Evolutionary conservation across 2,329 filamentous ascomycete species (phyloP), one percentile per base, ranked within the genome.

Genomic region (Huntiella bhutanensis): DNA sequence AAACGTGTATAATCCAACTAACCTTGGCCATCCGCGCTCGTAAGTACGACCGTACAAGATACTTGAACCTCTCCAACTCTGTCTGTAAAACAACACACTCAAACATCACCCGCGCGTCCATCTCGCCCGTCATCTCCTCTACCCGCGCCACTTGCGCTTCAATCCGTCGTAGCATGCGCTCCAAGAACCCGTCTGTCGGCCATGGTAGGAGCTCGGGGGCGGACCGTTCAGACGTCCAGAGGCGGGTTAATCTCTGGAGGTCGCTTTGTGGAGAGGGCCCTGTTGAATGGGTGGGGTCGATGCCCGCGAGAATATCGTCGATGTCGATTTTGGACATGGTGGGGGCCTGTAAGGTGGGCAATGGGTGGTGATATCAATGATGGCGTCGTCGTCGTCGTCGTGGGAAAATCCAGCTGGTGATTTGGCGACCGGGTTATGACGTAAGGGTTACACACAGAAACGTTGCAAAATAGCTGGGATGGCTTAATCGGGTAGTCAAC

Each of bases 81-180:
- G 92, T 96, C 66, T 98, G 91, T 46, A 95, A 78, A 51, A 98
- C 81, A 42, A 95, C 94, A 57, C 96, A 77, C 51, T 77, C 77
- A 60, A 98, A 94, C 60, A 94, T 96, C 52, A 83, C 80, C 61
- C 82, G 86, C 41, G 87, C 82, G 56, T 93, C 86, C 75, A 87
- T 81, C 57, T 82, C 78, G 51, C 81, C 82, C 10, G 82, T 88
- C 70, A 87, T 73, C 49, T 79, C 73, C 63, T 83, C 80, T 52
- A 84, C 75, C 54, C 69, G 71, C 60, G 78, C 72, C 56, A 82
- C 82, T 65, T 83, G 80, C 41, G 64, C 62, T 54, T 77, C 75
- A 52, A 85, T 75, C 50, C 78, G 72, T 50, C 75, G 73, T 63
- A 86, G 81, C 55, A 91, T 74, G 52, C 88, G 76, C 53, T 91